Percentiles rank a stretch among this genome's conserved stretches.
Conservation (phyloP, 345 rosid genomes). For the Salix dunnii region DNA sequence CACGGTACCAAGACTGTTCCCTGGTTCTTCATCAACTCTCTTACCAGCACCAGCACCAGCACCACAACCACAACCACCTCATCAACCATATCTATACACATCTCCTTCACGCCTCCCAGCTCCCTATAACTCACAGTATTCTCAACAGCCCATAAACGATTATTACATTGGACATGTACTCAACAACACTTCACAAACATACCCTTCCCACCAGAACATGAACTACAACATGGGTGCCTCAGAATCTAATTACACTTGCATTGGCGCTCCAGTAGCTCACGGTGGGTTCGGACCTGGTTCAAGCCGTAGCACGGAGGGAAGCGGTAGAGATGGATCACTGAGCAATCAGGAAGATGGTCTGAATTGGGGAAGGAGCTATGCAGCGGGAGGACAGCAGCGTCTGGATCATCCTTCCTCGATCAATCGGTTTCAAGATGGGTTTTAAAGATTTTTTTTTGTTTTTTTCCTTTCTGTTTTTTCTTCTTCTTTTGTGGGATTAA, state of each 20-base stretch:
- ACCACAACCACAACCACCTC: constrained; percentile 22
- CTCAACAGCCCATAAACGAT: constrained; percentile 39
- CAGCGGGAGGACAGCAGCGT: constrained; percentile 25
- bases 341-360: constrained; percentile 44
- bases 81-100: constrained; percentile 45
- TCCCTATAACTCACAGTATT: constrained; percentile 36
- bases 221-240: constrained; percentile 39
- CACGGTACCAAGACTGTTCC: constrained; percentile 40
- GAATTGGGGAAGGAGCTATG: constrained; percentile 41
- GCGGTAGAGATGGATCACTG: constrained; percentile 44
- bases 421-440: constrained; percentile 65
- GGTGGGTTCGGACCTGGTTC: constrained; percentile 31
- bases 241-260: constrained; percentile 61
- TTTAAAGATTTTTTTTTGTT: constrained; percentile 25
- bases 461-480: constrained; percentile 6
- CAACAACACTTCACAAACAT: constrained; percentile 30
- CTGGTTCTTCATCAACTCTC: constrained; percentile 45
- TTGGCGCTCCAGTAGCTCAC: constrained; percentile 66
- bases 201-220: constrained; percentile 29
- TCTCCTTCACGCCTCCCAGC: constrained; percentile 42
- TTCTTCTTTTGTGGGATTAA: constrained; percentile 2
- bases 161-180: constrained; percentile 64
- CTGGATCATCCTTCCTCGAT: constrained; percentile 43
- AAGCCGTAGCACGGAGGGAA: constrained; percentile 26
- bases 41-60: constrained; percentile 30